Percentiles rank a stretch among this genome's conserved stretches.
Evolutionary conservation across 768 basidiomycete genomes (phyloP).

Genomic region (Cystobasidium ongulense): DNA sequence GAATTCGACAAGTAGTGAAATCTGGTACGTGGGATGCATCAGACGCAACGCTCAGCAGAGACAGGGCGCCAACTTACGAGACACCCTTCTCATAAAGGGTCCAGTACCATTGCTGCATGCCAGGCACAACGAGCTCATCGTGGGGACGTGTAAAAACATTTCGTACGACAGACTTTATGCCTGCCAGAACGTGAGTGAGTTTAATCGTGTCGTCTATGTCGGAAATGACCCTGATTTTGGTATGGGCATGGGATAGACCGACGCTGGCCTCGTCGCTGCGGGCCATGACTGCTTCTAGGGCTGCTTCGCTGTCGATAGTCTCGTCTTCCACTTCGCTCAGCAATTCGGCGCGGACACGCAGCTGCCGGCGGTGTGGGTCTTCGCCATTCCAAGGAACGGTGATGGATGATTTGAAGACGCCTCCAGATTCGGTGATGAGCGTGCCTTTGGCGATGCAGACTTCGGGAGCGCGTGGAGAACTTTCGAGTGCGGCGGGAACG

Average conservation of each 20-base stretch:
- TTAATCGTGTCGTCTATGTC: conserved; percentile 95
- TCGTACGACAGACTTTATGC: conserved; percentile 71
- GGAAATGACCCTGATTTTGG: conserved; percentile 58
- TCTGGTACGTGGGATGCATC: not conserved
- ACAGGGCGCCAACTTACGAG: conserved; percentile 45
- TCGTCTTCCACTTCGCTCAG: conserved; percentile 26
- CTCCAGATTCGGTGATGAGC: conserved; percentile 22
- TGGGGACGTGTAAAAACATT: conserved; percentile 87
- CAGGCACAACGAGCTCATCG: conserved; percentile 67
- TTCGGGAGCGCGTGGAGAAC: not conserved
- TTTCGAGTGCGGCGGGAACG: not conserved
- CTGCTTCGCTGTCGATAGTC: conserved; percentile 9
- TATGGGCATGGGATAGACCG: conserved; percentile 3
- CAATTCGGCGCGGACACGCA: conserved; percentile 28
- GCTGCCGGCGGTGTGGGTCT: not conserved
- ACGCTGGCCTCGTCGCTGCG: conserved; percentile 10
- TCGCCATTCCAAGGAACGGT: not conserved
- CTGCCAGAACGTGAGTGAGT: conserved; percentile 63
- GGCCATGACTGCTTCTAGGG: not conserved
- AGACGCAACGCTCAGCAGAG: conserved; percentile 58
- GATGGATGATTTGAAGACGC: conserved; percentile 30
- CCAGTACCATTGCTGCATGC: conserved; percentile 45
- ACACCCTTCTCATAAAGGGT: conserved; percentile 51
- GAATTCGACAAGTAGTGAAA: conserved; percentile 26
- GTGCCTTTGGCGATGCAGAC: conserved; percentile 26